phyloP scores from a whole-genome alignment of 1,284 basidiomycete species.

The Thecaphora thlaspeos region DNA sequence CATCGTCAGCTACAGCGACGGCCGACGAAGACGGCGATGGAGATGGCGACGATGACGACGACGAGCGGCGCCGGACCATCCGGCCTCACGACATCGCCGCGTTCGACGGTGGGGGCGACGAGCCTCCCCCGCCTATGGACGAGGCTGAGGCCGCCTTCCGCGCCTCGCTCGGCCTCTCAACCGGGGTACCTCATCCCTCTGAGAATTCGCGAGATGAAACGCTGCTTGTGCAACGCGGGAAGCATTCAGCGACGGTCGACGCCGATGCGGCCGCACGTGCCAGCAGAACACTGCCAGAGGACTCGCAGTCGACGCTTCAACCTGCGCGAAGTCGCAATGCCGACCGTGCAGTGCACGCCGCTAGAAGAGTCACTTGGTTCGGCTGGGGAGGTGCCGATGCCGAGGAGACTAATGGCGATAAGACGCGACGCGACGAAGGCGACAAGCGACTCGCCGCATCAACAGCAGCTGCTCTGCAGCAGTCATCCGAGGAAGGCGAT shows the following conservation, averaged over 20 bases:
- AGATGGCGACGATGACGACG: background rate
- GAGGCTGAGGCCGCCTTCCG: constrained; percentile 38
- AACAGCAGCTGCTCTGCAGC: background rate
- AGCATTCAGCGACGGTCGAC: too few species aligned
- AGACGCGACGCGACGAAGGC: background rate
- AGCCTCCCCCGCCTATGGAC: constrained; percentile 32
- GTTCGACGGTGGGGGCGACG: background rate
- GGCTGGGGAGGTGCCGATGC: background rate
- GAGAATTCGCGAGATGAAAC: too few species aligned
- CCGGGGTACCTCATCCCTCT: too few species aligned
- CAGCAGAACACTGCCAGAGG: background rate
- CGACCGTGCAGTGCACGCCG: background rate
- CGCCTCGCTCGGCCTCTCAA: constrained; percentile 16
- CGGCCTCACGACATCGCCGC: background rate
- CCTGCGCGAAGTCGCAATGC: background rate
- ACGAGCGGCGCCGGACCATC: background rate
- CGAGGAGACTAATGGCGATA: background rate
- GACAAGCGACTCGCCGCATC: background rate
- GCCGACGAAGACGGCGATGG: background rate
- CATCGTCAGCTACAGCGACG: too few species aligned
- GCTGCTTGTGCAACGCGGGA: too few species aligned
- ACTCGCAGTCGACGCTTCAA: constrained; percentile 1
- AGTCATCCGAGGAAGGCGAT: background rate
- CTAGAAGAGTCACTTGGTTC: background rate
- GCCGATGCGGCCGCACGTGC: too few species aligned